Percentiles rank a stretch among this genome's conserved stretches.
These are phyloP conservation scores for Ogataea henricii DNA, from an alignment of 805 yeast species.

Conservation along the genomic window DNA sequence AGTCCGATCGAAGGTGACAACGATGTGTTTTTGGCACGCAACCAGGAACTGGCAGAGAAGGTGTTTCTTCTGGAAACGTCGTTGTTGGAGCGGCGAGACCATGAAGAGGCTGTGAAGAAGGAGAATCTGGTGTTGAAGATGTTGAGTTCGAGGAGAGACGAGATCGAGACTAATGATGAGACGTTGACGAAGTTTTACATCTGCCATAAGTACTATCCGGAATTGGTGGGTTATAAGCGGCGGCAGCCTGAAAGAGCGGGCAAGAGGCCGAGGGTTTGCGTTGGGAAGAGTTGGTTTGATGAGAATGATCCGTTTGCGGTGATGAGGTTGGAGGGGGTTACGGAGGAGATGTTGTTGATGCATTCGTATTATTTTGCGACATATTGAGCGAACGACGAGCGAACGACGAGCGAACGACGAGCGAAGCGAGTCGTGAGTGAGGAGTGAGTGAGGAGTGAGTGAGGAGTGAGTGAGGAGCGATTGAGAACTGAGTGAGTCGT, in stretches of 20 bases:
- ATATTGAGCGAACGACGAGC: conserved; percentile 13
- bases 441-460: no score
- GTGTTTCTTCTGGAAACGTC: conserved; percentile 27
- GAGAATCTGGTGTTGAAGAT: conserved; percentile 29
- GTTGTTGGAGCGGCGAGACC: conserved; percentile 27
- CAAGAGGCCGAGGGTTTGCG: background rate
- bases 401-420: background rate
- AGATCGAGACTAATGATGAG: conserved; percentile 21
- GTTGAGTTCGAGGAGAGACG: conserved; percentile 22
- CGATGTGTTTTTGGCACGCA: background rate
- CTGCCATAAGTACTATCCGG: conserved; percentile 19
- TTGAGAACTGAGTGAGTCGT: no score
- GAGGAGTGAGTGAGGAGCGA: no score
- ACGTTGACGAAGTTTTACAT: conserved; percentile 17
- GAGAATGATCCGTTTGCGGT: conserved; percentile 19
- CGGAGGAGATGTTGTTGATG: conserved; percentile 27
- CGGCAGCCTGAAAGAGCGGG: conserved; percentile 3
- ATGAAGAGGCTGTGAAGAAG: conserved; percentile 26
- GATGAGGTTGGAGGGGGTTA: conserved; percentile 21
- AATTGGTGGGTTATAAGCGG: conserved; percentile 13
- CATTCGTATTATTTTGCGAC: conserved; percentile 19
- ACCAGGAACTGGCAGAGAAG: conserved; percentile 16
- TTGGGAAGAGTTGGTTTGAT: conserved; percentile 7
- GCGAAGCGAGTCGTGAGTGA: background rate
- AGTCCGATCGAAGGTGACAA: conserved; percentile 5